Evolutionary conservation across 2,329 filamentous ascomycete genomes (phyloP), one percentile per base, ranked within the genome.

Genomic region (Leptographium wingfieldii): DNA sequence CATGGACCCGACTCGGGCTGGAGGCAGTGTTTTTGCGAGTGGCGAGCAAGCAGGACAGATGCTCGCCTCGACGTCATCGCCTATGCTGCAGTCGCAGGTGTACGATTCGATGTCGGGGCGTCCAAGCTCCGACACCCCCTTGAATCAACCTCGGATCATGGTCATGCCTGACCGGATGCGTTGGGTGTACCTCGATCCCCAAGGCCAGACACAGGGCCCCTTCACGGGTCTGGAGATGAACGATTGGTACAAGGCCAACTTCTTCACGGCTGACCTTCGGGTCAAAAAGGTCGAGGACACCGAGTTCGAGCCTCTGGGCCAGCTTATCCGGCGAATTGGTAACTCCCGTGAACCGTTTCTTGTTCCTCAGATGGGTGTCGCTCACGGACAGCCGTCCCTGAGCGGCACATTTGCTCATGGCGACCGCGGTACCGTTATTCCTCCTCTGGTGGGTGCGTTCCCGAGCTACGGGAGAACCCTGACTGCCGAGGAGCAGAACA

Each of bases 121-220:
- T 16, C 79, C 83, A 4, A 58, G 56, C 25, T 35, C 49, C 0
- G 63, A n/a, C 77, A 84, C 6, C 82, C 81, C 56, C 1, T 58
- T 61, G 1, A 63, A 63, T 31, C 86, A 91, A 64, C 81, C 90
- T 64, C 86, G 90, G 19, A 92, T 88, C 53, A 97, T 99, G 92
- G 92, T 99, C 5, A 97, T 99, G 94, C 94, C 94, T 2, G 94
- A 99, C 71, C 82, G 95, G 16, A 99, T 99, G 91, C 82, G 92
- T 67, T 99, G 94, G 94, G 92, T 96, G 22, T 99, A 99, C 70
- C 85, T 95, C 58, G 94, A 99, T 70, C 94, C 94, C 5, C 90
- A 95, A 69, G 91, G 91, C 27, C 87, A 90, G 63, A 86, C 90
- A 6, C 94, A 99, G 70, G 94, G 94, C 0, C 94, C 94, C 0